A percentile compares a stretch with the other conserved stretches of the same genome.
Evolutionary conservation across 2,329 filamentous ascomycete species (phyloP).

Genomic region (Polychaeton citri): DNA sequence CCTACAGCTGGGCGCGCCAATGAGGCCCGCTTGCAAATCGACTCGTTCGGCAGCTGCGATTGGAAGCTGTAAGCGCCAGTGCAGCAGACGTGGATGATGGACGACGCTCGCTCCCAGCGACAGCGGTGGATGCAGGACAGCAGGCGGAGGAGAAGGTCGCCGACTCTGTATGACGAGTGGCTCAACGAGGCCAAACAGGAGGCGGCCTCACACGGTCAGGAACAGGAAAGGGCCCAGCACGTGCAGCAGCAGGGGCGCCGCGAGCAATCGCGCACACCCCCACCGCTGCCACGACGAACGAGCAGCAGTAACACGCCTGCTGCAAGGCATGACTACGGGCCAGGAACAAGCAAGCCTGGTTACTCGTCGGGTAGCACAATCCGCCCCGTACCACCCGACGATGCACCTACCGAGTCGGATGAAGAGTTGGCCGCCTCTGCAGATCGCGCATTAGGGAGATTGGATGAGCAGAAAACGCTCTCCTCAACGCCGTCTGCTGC

Average conservation of each 20-base stretch:
- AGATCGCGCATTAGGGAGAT: slow-evolving; percentile 1
- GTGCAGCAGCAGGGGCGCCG: slow-evolving; percentile 1
- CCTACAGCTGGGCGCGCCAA: neutral
- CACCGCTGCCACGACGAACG: neutral
- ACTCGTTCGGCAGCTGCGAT: no score
- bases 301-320: neutral
- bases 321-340: neutral
- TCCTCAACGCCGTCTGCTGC: slow-evolving; percentile 1
- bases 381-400: slow-evolving; percentile 54
- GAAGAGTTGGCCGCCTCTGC: slow-evolving; percentile 6
- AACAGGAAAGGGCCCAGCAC: slow-evolving; percentile 9
- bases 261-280: neutral
- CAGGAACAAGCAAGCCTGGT: neutral
- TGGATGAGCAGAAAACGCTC: slow-evolving; percentile 1
- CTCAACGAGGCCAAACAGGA: slow-evolving; percentile 13
- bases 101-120: neutral
- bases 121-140: slow-evolving; percentile 6
- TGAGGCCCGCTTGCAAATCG: neutral
- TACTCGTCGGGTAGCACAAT: slow-evolving; percentile 28
- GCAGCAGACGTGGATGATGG: no score
- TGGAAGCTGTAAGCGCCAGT: no score
- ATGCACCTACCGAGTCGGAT: slow-evolving; percentile 6
- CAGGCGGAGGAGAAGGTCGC: slow-evolving; percentile 11
- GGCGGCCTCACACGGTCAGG: slow-evolving; percentile 5
- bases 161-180: slow-evolving; percentile 20